Evolutionary conservation across 2,329 filamentous ascomycete genomes (phyloP).

Genomic region (Drechslerella stenobrocha): DNA sequence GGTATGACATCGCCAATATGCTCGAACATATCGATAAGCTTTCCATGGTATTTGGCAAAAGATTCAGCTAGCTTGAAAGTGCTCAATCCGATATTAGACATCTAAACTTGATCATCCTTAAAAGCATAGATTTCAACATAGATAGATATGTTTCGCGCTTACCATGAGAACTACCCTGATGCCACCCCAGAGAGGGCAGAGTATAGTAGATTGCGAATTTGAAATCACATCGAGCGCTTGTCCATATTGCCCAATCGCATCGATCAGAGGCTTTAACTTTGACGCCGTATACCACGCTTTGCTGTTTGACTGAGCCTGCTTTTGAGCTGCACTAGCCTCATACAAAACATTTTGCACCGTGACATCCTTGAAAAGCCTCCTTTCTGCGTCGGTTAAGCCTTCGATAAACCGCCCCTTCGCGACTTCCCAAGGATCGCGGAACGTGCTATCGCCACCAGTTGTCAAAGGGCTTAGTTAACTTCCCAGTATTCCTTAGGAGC

Average conservation of each 20-base stretch:
- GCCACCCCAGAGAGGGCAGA: slow-evolving; percentile 52
- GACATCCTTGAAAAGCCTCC: slow-evolving; percentile 47
- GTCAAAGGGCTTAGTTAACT: neutral
- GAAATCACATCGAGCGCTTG: slow-evolving; percentile 51
- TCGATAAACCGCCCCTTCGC: slow-evolving; percentile 50
- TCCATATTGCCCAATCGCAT: slow-evolving; percentile 52
- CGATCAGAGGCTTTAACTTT: slow-evolving; percentile 50
- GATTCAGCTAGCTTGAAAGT: slow-evolving; percentile 50
- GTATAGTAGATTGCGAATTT: slow-evolving; percentile 49
- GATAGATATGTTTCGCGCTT: too few species aligned
- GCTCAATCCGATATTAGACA: neutral
- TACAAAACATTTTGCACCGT: slow-evolving; percentile 50
- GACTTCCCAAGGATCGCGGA: slow-evolving; percentile 50
- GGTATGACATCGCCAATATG: slow-evolving; percentile 52
- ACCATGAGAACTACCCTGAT: slow-evolving; percentile 52
- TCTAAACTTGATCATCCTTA: too few species aligned
- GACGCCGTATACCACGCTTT: slow-evolving; percentile 45
- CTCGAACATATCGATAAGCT: slow-evolving; percentile 51
- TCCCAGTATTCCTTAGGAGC: too few species aligned
- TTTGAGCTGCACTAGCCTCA: slow-evolving; percentile 50
- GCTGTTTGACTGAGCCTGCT: slow-evolving; percentile 46
- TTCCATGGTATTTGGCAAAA: slow-evolving; percentile 52
- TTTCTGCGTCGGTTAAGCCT: slow-evolving; percentile 51
- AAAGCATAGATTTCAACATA: too few species aligned
- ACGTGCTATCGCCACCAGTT: slow-evolving; percentile 4